Base-by-base conservation (phyloP, 495 filamentous ascomycete species). In the Daldinia childiae region DNA sequence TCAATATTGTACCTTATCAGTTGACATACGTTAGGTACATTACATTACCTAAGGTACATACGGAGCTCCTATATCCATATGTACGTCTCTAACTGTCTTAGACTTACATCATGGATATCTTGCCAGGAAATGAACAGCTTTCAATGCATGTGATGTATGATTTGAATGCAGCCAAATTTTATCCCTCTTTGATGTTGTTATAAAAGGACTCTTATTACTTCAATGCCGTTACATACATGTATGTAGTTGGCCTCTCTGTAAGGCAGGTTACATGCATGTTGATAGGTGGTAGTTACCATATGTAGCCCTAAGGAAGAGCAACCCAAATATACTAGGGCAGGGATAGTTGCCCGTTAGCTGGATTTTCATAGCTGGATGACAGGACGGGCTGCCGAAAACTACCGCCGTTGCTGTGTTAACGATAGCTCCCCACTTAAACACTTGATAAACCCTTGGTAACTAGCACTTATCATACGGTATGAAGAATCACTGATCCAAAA, bases 361-460 rank as follows among this genome's bases (percentile, higher is more conserved):
- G 17, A 14, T 36, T 36, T 36, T 36, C 11, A 38, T 21, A 24
- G 48, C 15, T 24, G 36, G 21, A 43, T 27, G 34, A 6, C 30
- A 9, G 7, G 30, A 32, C 30, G 30, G 30, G 32, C 34, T 6
- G 30, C n/a, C 17, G 32, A 6, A 6, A 26, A 24, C 17, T 39
- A 14, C 45, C 34, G 11, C 27, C 34, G 75, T 77, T 77, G 73
- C 75, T 32, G 24, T 74, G 73, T 74, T 59, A 77, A 77, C 75
- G 5, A 17, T 24, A n/a, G 43, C 34, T 61, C 64, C 21, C 69
- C 64, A 72, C 55, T 72, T 30, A 68, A 72, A 67, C 64, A 61
- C 48, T 50, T 7, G 17, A 36, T 48, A 29, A 29, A 68, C 54
- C 45, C 64, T 61, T 72, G 60, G 60, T 29, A 55, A 58, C 27